Evolutionary conservation across 2,329 filamentous ascomycete genomes (phyloP).

Genomic region (Drechslera avenae): DNA sequence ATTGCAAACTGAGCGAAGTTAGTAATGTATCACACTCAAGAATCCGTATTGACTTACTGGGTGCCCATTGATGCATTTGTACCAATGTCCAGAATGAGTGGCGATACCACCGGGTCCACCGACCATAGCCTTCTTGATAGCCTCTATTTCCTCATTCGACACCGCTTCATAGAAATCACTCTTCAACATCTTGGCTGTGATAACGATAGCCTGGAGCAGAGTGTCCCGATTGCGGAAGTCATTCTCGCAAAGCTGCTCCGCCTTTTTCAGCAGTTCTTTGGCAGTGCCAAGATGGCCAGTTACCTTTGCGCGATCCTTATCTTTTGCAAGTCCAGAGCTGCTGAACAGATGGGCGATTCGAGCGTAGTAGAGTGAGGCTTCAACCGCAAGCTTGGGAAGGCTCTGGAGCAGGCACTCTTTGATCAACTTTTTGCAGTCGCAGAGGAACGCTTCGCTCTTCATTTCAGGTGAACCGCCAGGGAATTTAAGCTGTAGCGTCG

Average conservation of each 20-base stretch:
- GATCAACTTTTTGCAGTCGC: constrained; percentile 39
- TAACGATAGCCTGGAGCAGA: constrained; percentile 35
- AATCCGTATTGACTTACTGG: constrained; percentile 44
- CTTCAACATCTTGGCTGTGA: constrained; percentile 34
- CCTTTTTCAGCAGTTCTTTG: constrained; percentile 34
- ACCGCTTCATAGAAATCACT: constrained; percentile 50
- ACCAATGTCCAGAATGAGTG: constrained; percentile 64
- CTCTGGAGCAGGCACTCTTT: constrained; percentile 33
- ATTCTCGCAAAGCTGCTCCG: constrained; percentile 40
- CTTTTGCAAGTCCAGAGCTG: constrained; percentile 15
- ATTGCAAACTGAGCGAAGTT: constrained; percentile 56
- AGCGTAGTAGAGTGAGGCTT: constrained; percentile 44
- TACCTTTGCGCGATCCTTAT: constrained; percentile 14
- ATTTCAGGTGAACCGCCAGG: constrained; percentile 12
- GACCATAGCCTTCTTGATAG: constrained; percentile 57
- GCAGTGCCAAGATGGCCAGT: constrained; percentile 23
- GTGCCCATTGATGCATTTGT: constrained; percentile 62
- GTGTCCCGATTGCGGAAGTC: constrained; percentile 37
- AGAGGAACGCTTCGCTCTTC: constrained; percentile 27
- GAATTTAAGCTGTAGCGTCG: constrained; percentile 11
- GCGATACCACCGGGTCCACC: constrained; percentile 49
- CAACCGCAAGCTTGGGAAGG: constrained; percentile 48
- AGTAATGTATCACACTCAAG: neutral
- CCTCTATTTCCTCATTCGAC: constrained; percentile 50
- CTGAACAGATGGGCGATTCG: constrained; percentile 34